Evolutionary conservation across 2,329 filamentous ascomycete genomes (phyloP).

Genomic region (Sphaceloma murrayae): DNA sequence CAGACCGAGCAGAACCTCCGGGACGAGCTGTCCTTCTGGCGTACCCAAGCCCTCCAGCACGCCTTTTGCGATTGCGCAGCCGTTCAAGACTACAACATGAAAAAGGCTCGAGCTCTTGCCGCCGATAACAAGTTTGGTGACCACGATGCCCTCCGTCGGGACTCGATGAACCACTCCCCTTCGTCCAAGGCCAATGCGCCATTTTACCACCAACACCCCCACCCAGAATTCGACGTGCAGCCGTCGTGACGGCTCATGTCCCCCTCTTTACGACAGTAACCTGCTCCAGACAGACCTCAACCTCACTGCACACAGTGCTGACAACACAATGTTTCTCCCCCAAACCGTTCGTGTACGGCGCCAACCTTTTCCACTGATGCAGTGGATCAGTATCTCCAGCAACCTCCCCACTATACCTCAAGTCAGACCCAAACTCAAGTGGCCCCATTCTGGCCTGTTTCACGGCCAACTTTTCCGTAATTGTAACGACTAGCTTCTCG

Average conservation of each 20-base stretch:
- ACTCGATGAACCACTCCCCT: conserved; percentile 13
- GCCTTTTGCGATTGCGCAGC: conserved; percentile 26
- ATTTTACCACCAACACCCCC: neutral
- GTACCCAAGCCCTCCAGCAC: conserved; percentile 28
- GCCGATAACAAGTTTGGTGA: conserved; percentile 14
- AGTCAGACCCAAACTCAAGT: too few species aligned
- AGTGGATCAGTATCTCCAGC: too few species aligned
- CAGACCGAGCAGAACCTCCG: conserved; percentile 27
- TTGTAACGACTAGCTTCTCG: too few species aligned
- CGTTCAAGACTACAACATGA: conserved; percentile 29
- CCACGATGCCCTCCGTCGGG: conserved; percentile 4
- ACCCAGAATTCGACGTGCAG: conserved; percentile 13
- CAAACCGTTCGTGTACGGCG: too few species aligned
- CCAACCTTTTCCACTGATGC: too few species aligned
- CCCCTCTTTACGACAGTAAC: conserved; percentile 12
- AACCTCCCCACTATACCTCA: too few species aligned
- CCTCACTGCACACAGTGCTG: too few species aligned
- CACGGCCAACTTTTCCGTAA: too few species aligned
- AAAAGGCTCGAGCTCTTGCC: conserved; percentile 22
- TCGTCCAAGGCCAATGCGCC: neutral
- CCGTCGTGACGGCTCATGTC: conserved; percentile 4
- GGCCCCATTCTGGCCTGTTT: too few species aligned
- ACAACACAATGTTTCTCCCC: too few species aligned
- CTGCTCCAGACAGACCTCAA: conserved; percentile 11
- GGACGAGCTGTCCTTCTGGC: conserved; percentile 27